phyloP scores from a whole-genome alignment of 2,329 filamentous ascomycete genomes.

The Neofusicoccum kwambonambiense region DNA sequence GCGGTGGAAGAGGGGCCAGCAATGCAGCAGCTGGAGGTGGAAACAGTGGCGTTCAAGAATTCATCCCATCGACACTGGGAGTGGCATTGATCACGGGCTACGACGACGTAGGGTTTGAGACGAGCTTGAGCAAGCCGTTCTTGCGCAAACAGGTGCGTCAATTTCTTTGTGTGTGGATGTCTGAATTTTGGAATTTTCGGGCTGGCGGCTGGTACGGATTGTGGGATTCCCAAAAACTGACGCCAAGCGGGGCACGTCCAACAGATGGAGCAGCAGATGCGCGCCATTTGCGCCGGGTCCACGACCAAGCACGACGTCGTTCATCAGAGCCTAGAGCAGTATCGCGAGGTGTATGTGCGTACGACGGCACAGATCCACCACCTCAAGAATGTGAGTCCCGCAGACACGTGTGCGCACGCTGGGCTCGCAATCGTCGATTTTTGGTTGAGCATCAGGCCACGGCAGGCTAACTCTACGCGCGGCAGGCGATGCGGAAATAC shows the following conservation, averaged over 20 bases:
- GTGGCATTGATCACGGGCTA: constrained; percentile 92
- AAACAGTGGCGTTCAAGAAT: constrained; percentile 66
- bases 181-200: constrained; percentile 16
- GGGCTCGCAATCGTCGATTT: not conserved
- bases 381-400: constrained; percentile 50
- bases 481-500: constrained; percentile 41
- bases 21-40: constrained; percentile 36
- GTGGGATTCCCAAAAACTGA: constrained; percentile 7
- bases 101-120: constrained; percentile 89
- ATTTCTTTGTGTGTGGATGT: not conserved
- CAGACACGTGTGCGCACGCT: constrained; percentile 10
- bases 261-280: constrained; percentile 92
- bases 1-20: constrained; percentile 21
- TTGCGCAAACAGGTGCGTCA: constrained; percentile 73
- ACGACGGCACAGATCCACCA: constrained; percentile 72
- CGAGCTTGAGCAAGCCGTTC: constrained; percentile 92
- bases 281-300: constrained; percentile 87
- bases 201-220: not conserved
- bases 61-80: constrained; percentile 88
- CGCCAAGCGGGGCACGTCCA: constrained; percentile 10
- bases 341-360: constrained; percentile 80
- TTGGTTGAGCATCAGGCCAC: constrained; percentile 18
- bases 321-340: constrained; percentile 79
- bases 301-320: constrained; percentile 74
- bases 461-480: constrained; percentile 22